Base-by-base conservation (phyloP, 306 rosid genomes). In the Fagus sylvatica region DNA sequence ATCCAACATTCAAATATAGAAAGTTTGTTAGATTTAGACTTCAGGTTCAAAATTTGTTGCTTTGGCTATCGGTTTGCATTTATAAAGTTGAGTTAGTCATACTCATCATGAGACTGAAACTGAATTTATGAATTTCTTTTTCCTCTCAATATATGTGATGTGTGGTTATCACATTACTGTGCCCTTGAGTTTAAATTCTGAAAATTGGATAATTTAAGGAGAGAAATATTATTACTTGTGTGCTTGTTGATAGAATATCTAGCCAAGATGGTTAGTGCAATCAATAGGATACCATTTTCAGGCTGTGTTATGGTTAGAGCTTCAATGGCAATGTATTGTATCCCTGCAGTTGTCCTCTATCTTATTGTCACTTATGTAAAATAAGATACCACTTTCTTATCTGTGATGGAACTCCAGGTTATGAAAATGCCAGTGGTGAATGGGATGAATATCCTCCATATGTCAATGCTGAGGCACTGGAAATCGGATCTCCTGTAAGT, bases 381-480 rank as follows among this genome's bases (percentile, higher is more conserved):
- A 48, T 70, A 49, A 61, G 33, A 60, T 17, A 10, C 33, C 56
- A 36, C 81, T 36, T 74, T 74, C 73, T 76, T 59, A 66, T 71
- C 61, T 75, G 28, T 65, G 73, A 46, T 77, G 76, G 78, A 36
- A 72, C 79, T 48, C 64, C 85, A 90, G 96, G 96, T 83, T 90
- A 88, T 78, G 91, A 90, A 56, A 87, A 85, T 83, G 85, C 87
- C 83, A 82, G 65, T 34, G 87, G 87, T 49, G 93, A 92, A 84
- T 92, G 97, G 97, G 96, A 90, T 54, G 96, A 92, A 72, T 92
- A 92, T 87, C 79, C 93, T 76, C 79, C 92, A 48, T 92, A 87
- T 79, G 76, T 92, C 83, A 88, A 85, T 80, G 78, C 93, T 32
- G 97, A 88, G 57, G 97, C 93, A 65, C 43, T 92, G 78, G 97